These are phyloP conservation scores for Pythium diclinum DNA, from an alignment of 352 stramenopile species.

Conservation along the genomic window DNA sequence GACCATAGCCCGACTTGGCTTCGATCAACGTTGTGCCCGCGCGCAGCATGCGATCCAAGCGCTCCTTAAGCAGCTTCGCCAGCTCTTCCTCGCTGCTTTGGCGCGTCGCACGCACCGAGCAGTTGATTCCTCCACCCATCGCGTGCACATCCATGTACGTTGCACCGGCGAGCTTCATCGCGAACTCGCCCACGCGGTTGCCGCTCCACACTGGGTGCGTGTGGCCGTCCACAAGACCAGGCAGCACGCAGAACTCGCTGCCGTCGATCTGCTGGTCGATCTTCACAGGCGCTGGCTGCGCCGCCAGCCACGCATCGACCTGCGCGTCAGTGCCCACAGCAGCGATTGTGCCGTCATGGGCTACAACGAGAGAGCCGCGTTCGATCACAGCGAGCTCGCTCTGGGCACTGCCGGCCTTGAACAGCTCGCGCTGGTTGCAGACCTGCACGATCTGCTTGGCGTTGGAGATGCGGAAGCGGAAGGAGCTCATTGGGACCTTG, in stretches of 20 bases:
- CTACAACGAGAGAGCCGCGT: constrained; percentile 57
- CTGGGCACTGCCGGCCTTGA: constrained; percentile 64
- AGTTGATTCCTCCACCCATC: constrained; percentile 76
- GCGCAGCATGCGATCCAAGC: constrained; percentile 73
- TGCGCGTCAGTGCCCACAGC: constrained; percentile 53
- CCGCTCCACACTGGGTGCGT: constrained; percentile 84
- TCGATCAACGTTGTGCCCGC: constrained; percentile 75
- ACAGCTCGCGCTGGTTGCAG: constrained; percentile 51
- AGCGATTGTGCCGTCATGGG: constrained; percentile 50
- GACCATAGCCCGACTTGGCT: constrained; percentile 80
- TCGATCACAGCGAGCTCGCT: constrained; percentile 60
- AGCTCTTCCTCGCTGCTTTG: constrained; percentile 66
- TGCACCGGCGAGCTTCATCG: constrained; percentile 82
- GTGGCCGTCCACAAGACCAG: constrained; percentile 78
- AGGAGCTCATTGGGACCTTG: constrained; percentile 55
- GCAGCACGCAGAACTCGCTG: constrained; percentile 63
- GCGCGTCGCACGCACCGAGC: constrained; percentile 69
- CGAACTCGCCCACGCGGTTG: constrained; percentile 84
- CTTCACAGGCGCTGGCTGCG: constrained; percentile 53
- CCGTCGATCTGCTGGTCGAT: constrained; percentile 76
- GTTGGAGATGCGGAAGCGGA: constrained; percentile 64
- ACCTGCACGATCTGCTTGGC: constrained; percentile 74
- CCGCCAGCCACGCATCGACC: constrained; percentile 50
- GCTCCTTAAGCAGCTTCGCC: constrained; percentile 37
- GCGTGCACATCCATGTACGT: constrained; percentile 86